A percentile compares a stretch with the other conserved stretches of the same genome.
These are phyloP conservation scores for Penicillium sp. DNA, from an alignment of 2,329 filamentous ascomycete species.

Conservation along the genomic window DNA sequence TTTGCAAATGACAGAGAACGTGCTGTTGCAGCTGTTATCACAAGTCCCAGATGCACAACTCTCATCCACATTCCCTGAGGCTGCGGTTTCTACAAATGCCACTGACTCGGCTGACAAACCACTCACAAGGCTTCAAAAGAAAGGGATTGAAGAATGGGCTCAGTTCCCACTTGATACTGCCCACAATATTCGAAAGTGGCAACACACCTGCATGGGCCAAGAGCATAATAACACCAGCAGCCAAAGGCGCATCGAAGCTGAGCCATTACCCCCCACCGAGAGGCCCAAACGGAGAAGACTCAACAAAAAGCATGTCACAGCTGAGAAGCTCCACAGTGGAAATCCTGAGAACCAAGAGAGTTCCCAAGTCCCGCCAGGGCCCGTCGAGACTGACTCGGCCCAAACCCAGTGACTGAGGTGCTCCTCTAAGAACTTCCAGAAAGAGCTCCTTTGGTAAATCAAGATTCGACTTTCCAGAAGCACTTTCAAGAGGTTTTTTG, in stretches of 20 bases:
- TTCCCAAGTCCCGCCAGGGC: too few species aligned
- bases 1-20: constrained; percentile 43
- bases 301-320: too few species aligned
- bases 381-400: too few species aligned
- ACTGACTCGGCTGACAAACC: constrained; percentile 16
- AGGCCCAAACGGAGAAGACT: too few species aligned
- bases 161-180: constrained; percentile 35
- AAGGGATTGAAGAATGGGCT: constrained; percentile 40
- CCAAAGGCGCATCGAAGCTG: background rate
- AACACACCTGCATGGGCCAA: constrained; percentile 27
- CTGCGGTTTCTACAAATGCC: constrained; percentile 1
- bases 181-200: constrained; percentile 38
- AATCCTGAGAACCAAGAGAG: too few species aligned
- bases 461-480: too few species aligned
- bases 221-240: background rate
- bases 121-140: constrained; percentile 28
- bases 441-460: too few species aligned
- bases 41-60: constrained; percentile 35
- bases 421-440: too few species aligned
- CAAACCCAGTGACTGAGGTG: too few species aligned
- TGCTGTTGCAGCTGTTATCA: constrained; percentile 39
- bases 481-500: too few species aligned
- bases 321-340: too few species aligned
- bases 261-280: too few species aligned
- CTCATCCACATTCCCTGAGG: constrained; percentile 19